Evolutionary conservation across 768 basidiomycete species (phyloP).

Genomic region (Leccinum boreale): DNA sequence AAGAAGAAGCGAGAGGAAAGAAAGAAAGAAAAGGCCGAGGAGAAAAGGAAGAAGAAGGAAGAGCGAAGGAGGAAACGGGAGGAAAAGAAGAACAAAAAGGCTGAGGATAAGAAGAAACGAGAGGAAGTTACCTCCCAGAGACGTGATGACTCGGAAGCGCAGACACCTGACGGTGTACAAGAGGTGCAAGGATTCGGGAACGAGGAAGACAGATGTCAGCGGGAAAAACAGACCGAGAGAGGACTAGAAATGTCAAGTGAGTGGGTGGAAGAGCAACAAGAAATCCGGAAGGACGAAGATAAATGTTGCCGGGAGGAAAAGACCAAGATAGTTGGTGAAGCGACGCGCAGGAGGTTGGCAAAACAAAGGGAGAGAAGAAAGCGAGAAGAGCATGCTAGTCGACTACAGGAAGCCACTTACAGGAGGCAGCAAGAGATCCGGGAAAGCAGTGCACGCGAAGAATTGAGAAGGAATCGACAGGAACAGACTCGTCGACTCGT

Average conservation of each 20-base stretch:
- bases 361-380: not conserved
- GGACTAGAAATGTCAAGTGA: not conserved
- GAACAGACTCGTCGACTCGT: not conserved
- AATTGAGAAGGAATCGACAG: not conserved
- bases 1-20: conserved; percentile 42
- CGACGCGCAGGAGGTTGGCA: not conserved
- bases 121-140: not conserved
- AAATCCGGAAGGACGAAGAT: not conserved
- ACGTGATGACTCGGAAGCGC: not conserved
- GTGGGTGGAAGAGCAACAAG: not conserved
- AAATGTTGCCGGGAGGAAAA: not conserved
- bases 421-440: not conserved
- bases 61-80: not conserved
- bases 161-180: not conserved
- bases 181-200: not conserved
- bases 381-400: not conserved
- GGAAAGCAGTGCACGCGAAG: not conserved
- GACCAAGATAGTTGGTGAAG: not conserved
- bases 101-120: not conserved
- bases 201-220: not conserved
- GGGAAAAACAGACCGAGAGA: not conserved
- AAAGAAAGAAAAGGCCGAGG: conserved; percentile 5
- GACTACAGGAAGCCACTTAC: not conserved
- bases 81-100: not conserved
- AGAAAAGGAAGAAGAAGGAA: not conserved